Evolutionary conservation across 768 basidiomycete species (phyloP), one percentile per base, ranked within the genome.

Genomic region (Serendipita indica): DNA sequence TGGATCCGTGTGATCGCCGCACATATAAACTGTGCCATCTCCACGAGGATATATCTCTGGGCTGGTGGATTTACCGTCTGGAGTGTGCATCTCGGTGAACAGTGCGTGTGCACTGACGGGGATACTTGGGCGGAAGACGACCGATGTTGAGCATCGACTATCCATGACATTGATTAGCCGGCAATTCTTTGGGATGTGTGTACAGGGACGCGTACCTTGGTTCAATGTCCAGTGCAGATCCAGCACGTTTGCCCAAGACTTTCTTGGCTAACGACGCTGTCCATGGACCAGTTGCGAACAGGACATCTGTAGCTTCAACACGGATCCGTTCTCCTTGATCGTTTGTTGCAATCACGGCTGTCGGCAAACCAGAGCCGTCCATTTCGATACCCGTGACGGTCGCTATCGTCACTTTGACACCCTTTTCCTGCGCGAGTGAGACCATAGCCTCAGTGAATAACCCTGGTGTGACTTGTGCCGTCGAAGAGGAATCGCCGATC

Each of bases 211-310:
- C 35, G 16, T n/a, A 56, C 41, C 34, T 43, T 18, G 37, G 30
- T 37, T 49, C 22, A 25, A 64, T 60, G 57, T 41, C 61, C 30
- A 12, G 57, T 32, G 60, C 59, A 12, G 59, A 45, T 4, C 32
- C 43, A n/a, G 59, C 62, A 34, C 37, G 56, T 49, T 18, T 28
- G 22, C 34, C 57, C 3, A 74, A 58, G 16, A 74, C 62, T 34
- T 65, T 60, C 30, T 60, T 41, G 3, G 69, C 63, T 3, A 93
- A 67, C 6, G 66, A 65, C 5, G 86, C 74, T 0, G 88, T 86
- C 90, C 91, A 96, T 14, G 88, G 85, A 25, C 91, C 91, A n/a
- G 86, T 86, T 37, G 82, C 77, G 54, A 96, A 68, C 37, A 94
- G 72, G 62, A 91, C 79, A 58, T 83, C 75, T 7, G 84, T 83